These are phyloP conservation scores for Artemisia argyi DNA, from an alignment of 129 eudicot genomes.

Conservation along the genomic window DNA sequence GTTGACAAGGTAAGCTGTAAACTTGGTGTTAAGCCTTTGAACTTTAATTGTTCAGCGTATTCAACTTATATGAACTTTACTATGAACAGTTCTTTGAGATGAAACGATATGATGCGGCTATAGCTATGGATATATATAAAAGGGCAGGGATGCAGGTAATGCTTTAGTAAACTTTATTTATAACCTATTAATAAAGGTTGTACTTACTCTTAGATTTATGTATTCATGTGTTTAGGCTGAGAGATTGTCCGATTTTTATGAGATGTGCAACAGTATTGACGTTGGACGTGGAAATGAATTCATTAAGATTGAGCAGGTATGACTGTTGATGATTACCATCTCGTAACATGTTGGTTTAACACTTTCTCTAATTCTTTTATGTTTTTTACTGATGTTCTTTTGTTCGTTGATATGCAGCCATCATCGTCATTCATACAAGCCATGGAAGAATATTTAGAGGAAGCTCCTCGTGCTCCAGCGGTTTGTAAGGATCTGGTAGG, in stretches of 20 bases:
- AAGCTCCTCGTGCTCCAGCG: constrained; percentile 70
- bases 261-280: constrained; percentile 70
- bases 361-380: background rate
- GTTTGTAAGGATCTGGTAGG: constrained; percentile 67
- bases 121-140: constrained; percentile 73
- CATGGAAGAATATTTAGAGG: constrained; percentile 85
- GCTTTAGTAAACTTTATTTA: background rate
- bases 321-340: background rate
- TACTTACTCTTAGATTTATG: background rate
- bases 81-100: constrained; percentile 85
- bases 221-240: constrained; percentile 50
- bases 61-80: background rate
- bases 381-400: constrained; percentile 2
- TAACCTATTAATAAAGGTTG: background rate
- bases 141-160: constrained; percentile 86
- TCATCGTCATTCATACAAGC: constrained; percentile 88
- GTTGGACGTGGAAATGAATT: constrained; percentile 72
- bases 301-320: constrained; percentile 80
- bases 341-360: background rate
- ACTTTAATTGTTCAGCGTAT: background rate
- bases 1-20: constrained; percentile 70
- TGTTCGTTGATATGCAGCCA: constrained; percentile 51
- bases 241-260: constrained; percentile 77
- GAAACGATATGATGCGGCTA: constrained; percentile 73
- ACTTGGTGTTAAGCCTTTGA: background rate